Conservation (phyloP, 768 basidiomycete species). For the Rhizopogon roseolus region DNA sequence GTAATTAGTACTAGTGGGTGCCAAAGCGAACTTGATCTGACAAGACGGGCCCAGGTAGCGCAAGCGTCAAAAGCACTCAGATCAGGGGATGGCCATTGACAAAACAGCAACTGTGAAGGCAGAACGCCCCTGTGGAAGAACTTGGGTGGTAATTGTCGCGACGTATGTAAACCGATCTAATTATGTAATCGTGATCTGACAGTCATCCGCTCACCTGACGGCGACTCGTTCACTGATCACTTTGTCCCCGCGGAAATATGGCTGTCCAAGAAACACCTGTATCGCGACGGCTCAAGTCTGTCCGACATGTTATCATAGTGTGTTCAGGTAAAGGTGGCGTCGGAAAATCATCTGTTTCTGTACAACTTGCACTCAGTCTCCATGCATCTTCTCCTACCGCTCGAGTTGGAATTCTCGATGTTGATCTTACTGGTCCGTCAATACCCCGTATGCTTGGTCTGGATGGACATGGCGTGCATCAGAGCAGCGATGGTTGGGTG, state of each 20-base stretch:
- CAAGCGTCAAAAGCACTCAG: neutral
- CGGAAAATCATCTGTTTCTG: slow-evolving; percentile 94
- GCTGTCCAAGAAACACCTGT: slow-evolving; percentile 49
- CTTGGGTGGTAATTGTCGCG: neutral
- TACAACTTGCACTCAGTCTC: slow-evolving; percentile 87
- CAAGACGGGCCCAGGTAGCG: too few relatives aligned
- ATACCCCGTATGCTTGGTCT: slow-evolving; percentile 94
- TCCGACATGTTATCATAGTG: slow-evolving; percentile 88
- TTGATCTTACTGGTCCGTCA: slow-evolving; percentile 92
- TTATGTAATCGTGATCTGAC: neutral
- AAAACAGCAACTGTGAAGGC: too few relatives aligned
- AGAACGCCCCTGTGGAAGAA: neutral
- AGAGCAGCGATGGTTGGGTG: slow-evolving; percentile 95
- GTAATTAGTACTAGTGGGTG: too few relatives aligned
- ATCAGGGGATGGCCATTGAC: neutral
- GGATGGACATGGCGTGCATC: slow-evolving; percentile 83
- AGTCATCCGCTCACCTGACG: too few relatives aligned
- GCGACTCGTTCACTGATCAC: neutral
- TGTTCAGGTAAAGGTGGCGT: slow-evolving; percentile 97
- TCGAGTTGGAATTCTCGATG: slow-evolving; percentile 86
- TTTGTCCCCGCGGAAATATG: slow-evolving; percentile 11
- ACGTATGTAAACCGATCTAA: too few relatives aligned
- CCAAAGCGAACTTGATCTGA: too few relatives aligned
- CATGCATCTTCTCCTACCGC: slow-evolving; percentile 61
- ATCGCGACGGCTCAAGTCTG: slow-evolving; percentile 60